Evolutionary conservation across 345 rosid genomes (phyloP).

Genomic region (Pugionium dolabratum): DNA sequence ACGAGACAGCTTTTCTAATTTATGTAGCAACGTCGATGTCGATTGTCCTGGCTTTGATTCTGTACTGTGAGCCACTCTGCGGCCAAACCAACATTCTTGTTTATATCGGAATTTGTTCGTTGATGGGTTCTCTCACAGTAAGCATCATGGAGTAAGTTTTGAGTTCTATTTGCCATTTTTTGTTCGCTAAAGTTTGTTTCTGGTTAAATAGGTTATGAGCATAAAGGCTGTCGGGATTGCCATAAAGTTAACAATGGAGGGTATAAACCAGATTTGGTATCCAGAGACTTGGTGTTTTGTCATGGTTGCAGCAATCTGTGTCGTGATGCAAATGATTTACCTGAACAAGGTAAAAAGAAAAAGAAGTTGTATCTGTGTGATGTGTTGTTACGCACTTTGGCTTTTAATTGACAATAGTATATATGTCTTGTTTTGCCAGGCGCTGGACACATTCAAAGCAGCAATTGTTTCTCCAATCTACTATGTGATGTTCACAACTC

Average conservation of each 20-base stretch:
- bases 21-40: constrained; percentile 69
- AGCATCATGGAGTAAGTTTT: constrained; percentile 12
- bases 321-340: constrained; percentile 81
- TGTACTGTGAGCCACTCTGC: constrained; percentile 80
- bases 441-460: constrained; percentile 80
- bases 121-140: constrained; percentile 86
- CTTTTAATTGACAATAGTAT: not conserved
- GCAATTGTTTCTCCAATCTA: constrained; percentile 90
- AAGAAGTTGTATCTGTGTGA: not conserved
- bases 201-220: constrained; percentile 70
- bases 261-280: constrained; percentile 72
- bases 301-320: constrained; percentile 83
- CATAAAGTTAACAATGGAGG: constrained; percentile 81
- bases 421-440: constrained; percentile 47
- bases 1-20: constrained; percentile 68
- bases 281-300: constrained; percentile 91
- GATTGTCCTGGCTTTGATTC: constrained; percentile 67
- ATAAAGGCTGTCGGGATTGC: constrained; percentile 96
- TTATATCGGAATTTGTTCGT: constrained; percentile 85
- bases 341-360: constrained; percentile 66
- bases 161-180: not conserved
- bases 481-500: constrained; percentile 91
- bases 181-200: not conserved
- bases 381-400: not conserved
- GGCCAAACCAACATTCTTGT: constrained; percentile 84